Evolutionary conservation across 768 basidiomycete species (phyloP), one percentile per base, ranked within the genome.

Genomic region (Suillus occidentalis): DNA sequence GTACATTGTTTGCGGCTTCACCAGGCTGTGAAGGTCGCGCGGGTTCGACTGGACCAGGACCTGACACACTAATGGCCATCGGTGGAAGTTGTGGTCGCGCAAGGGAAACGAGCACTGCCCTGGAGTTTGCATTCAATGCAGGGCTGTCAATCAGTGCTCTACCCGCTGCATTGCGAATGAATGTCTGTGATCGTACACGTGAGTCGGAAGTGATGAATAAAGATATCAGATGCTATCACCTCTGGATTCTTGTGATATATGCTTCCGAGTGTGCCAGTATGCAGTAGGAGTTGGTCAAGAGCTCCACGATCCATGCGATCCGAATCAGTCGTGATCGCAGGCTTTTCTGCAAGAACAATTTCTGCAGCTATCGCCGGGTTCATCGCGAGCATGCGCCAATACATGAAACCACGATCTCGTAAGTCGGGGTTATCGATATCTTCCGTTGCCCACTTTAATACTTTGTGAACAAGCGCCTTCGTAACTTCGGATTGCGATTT

Each of bases 191-290:
- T 47, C 47, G 28, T 16, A 66, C 47, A 49, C 61, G 65, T 45
- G 36, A 42, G 28, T 43, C 8, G 36, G 75, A 49, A 76, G 55
- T 45, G 55, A 63, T 28, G 8, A 42, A 58, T 3, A 4, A 50
- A 25, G 61, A 60, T 37, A 37, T 10, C 10, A 52, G 49, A 18
- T 6, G 61, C 39, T 52, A 69, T 68, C 52, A 92, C 93, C 84
- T 97, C 93, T 18, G 96, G 96, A 71, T 95, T 95, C 80, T 98
- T 97, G 81, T 98, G 97, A 77, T 98, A 99, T 65, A 99, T 97
- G 65, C 94, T 96, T 34, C 95, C 92, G 36, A 99, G 79, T 14
- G 94, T 95, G 6, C 94, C 97, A 0, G 97, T 95, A 76, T 99
- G 95, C 39, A 99, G 78, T 50, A 99, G 78, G 14, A 99, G 82